Base-by-base conservation (phyloP, 371 early-diverging fungal species). In the Apophysomyces trapeziformis region DNA sequence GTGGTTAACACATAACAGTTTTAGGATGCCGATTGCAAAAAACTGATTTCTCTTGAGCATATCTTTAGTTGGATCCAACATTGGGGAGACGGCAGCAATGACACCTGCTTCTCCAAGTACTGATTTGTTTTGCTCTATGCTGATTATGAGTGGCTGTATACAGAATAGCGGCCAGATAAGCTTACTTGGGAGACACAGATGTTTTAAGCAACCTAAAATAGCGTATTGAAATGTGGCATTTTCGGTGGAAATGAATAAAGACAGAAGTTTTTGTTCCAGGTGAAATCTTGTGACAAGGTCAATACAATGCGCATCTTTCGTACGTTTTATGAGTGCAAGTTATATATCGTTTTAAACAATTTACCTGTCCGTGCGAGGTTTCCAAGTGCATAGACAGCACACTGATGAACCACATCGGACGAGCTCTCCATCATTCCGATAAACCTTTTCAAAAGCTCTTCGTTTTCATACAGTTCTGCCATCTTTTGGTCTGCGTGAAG, bases 351-450 rank as follows among this genome's bases (percentile, higher is more conserved):
- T 21, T 47, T 35, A 18, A 7, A 39, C 13, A 21, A 18, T 56
- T 18, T 77, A 85, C 86, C 86, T 68, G 85, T 76, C 66, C 90
- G 71, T 12, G 88, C 88, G 44, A 89, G 79, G 61, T 89, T 89
- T 57, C 87, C 90, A 41, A 89, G 66, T 5, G 78, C 75, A 59
- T 87, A 82, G 7, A 80, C 80, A 0, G 86, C 86, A 59, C 82
- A 79, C 71, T 82, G 75, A 57, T 68, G 38, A 56, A 77, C 64
- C 41, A 69, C 60, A 38, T 74, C 79, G 7, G 68, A 58, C 18
- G 76, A 63, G 18, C 66, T 73, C 11, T 56, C 47, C 6, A 84
- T 65, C 90, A 87, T 87, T 13, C 59, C 43, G 4, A 87, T 58
- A 37, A 87, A 84, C 45, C 75, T 63, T 16, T 71, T 43, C 44